Evolutionary conservation across 768 basidiomycete genomes (phyloP).

Genomic region (Strobilomyces dryophilus): DNA sequence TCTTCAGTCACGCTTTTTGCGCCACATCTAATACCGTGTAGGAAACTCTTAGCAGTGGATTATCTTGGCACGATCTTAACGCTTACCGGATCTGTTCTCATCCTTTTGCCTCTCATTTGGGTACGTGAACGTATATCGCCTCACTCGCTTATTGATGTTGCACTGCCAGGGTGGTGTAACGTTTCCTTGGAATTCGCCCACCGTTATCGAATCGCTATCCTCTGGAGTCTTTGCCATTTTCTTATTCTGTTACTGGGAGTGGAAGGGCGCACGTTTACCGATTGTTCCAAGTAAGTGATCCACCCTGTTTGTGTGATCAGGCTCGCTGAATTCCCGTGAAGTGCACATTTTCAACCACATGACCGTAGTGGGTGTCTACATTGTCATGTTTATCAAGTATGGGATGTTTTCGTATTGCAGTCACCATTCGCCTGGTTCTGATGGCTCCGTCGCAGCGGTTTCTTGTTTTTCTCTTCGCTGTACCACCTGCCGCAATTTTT

Average conservation of each 20-base stretch:
- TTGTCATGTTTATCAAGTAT: constrained; percentile 66
- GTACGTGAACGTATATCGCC: constrained; percentile 30
- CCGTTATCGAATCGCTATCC: constrained; percentile 56
- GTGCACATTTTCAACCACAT: constrained; percentile 69
- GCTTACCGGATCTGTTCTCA: constrained; percentile 54
- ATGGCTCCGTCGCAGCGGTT: constrained; percentile 37
- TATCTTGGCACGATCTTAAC: constrained; percentile 58
- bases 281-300: constrained; percentile 60
- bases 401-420: constrained; percentile 9
- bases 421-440: not conserved
- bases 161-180: constrained; percentile 57
- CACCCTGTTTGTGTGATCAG: not conserved
- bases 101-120: constrained; percentile 73
- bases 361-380: constrained; percentile 66
- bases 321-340: constrained; percentile 17
- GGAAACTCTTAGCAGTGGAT: constrained; percentile 64
- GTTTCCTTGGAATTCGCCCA: constrained; percentile 67
- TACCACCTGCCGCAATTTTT: constrained; percentile 77
- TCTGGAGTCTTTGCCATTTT: constrained; percentile 50
- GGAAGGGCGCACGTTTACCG: constrained; percentile 63
- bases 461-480: constrained; percentile 58
- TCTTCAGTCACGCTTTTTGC: not conserved
- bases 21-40: constrained; percentile 18
- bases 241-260: constrained; percentile 69
- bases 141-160: not conserved